A percentile compares a stretch with the other conserved stretches of the same genome.
Conservation (phyloP, 768 basidiomycete species). For the Auricularia sp. region DNA sequence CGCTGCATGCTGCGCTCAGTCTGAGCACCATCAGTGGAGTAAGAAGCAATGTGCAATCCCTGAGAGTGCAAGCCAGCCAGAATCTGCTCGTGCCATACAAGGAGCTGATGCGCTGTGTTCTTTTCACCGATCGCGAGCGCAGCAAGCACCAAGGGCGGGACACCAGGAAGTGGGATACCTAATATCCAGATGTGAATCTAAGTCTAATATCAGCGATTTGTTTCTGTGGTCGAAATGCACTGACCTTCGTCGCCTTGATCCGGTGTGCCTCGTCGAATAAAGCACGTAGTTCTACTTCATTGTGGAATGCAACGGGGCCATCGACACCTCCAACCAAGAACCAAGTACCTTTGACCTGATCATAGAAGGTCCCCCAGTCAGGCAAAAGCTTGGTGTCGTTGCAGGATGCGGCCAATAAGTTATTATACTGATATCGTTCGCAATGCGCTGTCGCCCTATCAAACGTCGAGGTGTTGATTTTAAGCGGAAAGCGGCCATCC, state of each 20-base stretch:
- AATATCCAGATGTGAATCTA: conserved; percentile 27
- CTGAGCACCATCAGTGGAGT: conserved; percentile 26
- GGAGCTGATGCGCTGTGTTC: no score
- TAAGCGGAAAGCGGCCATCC: no score
- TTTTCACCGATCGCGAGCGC: conserved; percentile 6
- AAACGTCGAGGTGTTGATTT: no score
- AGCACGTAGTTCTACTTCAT: conserved; percentile 8
- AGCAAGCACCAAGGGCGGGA: conserved; percentile 26
- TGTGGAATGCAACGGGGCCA: conserved; percentile 7
- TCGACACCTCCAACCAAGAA: conserved; percentile 9
- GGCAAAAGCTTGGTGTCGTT: no score
- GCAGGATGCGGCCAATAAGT: no score
- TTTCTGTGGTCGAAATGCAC: not conserved
- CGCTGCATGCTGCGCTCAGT: conserved; percentile 20
- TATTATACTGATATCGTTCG: no score
- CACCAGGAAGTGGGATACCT: conserved; percentile 21
- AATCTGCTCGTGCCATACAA: no score
- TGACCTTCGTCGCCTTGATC: conserved; percentile 12
- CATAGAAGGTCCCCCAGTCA: no score
- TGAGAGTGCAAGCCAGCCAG: not conserved
- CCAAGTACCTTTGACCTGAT: no score
- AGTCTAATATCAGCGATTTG: not conserved
- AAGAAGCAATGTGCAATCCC: conserved; percentile 20
- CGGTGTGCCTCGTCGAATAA: conserved; percentile 9
- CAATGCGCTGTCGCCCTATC: no score